A percentile compares a stretch with the other conserved stretches of the same genome.
Conservation (phyloP, 1,139 yeast species). For the Candida sojae region DNA sequence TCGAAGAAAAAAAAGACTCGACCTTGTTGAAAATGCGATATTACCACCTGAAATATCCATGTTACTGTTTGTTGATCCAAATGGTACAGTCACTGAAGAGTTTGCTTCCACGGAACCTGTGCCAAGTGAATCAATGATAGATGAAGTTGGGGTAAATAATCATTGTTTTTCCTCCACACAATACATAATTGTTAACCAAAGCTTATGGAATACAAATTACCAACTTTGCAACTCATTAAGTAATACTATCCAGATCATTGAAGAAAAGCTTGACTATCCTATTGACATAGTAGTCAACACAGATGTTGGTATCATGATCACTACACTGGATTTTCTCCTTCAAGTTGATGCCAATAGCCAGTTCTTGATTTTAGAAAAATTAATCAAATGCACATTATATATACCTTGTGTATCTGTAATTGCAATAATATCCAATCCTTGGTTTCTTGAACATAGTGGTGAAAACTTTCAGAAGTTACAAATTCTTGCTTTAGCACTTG, state of each 20-base stretch:
- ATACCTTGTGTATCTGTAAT: conserved; percentile 8
- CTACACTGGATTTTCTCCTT: conserved; percentile 8
- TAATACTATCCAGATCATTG: conserved; percentile 5
- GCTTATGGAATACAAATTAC: conserved; percentile 9
- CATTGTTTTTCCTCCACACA: conserved; percentile 6
- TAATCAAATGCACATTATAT: conserved; percentile 8
- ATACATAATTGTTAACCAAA: conserved; percentile 10
- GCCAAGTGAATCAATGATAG: not conserved
- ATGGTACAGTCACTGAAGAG: not conserved
- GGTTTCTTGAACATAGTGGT: conserved; percentile 9
- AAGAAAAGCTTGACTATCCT: conserved; percentile 6
- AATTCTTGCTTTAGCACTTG: conserved; percentile 9
- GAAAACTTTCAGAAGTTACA: conserved; percentile 10
- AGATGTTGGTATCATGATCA: conserved; percentile 9
- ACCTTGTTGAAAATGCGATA: not conserved
- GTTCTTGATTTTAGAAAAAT: conserved; percentile 7
- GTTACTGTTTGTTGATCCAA: conserved; percentile 10
- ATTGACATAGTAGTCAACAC: conserved; percentile 13
- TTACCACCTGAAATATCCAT: conserved; percentile 12
- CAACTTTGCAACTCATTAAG: conserved; percentile 2
- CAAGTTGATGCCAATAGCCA: conserved; percentile 9
- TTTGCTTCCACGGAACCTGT: not conserved
- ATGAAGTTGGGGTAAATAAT: not conserved
- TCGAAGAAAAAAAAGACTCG: conserved; percentile 7
- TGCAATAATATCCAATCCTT: conserved; percentile 2